Evolutionary conservation across 768 basidiomycete genomes (phyloP).

Genomic region (Clitopilus hobsonii): DNA sequence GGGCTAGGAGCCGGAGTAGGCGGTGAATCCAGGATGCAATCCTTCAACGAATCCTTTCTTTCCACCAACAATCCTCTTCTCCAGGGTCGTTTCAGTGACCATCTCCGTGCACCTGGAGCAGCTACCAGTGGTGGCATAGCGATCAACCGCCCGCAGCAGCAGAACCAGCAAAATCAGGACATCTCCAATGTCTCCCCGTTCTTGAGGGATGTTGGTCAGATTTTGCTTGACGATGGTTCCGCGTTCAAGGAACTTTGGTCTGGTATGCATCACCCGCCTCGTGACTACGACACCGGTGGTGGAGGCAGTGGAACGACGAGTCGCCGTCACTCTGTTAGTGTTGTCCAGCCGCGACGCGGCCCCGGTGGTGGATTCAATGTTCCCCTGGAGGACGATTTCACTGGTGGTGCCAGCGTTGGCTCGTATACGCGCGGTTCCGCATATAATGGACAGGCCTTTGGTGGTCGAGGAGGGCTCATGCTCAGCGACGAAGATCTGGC

Average conservation of each 20-base stretch:
- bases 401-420: not conserved
- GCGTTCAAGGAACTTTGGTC: constrained; percentile 75
- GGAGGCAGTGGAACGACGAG: constrained; percentile 79
- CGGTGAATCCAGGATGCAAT: constrained; percentile 61
- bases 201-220: constrained; percentile 77
- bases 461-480: constrained; percentile 55
- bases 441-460: constrained; percentile 24
- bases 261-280: constrained; percentile 57
- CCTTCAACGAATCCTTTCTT: constrained; percentile 26
- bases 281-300: constrained; percentile 52
- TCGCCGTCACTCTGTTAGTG: constrained; percentile 76
- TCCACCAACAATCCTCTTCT: not conserved
- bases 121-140: constrained; percentile 36
- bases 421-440: constrained; percentile 25
- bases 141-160: constrained; percentile 44
- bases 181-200: constrained; percentile 83
- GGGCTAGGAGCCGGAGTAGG: constrained; percentile 54
- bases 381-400: constrained; percentile 18
- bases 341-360: constrained; percentile 69
- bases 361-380: constrained; percentile 68
- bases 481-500: constrained; percentile 81
- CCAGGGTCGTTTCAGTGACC: not conserved
- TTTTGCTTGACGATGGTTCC: constrained; percentile 68
- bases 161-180: constrained; percentile 27
- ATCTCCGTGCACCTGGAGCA: constrained; percentile 53